phyloP scores from a whole-genome alignment of 495 filamentous ascomycete genomes.

The Penicillium soppii region DNA sequence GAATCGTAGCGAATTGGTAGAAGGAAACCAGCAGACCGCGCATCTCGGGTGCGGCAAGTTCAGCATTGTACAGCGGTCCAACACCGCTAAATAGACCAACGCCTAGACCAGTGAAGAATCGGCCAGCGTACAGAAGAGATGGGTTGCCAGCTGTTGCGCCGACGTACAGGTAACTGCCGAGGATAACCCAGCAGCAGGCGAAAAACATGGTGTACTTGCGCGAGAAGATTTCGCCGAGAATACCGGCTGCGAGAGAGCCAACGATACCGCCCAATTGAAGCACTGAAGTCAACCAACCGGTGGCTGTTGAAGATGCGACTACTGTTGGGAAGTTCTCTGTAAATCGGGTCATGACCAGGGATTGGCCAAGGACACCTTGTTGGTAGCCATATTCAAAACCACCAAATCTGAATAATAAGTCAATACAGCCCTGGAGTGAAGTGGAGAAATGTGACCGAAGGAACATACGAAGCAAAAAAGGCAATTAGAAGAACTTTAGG shows the following conservation, averaged over 20 bases:
- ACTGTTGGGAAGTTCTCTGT: constrained; percentile 43
- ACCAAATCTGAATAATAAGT: constrained; percentile 28
- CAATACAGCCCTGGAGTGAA: background rate
- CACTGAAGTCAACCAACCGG: constrained; percentile 48
- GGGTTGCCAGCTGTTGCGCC: constrained; percentile 56
- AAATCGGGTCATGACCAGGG: constrained; percentile 43
- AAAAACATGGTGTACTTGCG: constrained; percentile 70
- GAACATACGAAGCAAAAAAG: constrained; percentile 44
- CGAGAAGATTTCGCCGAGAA: constrained; percentile 60
- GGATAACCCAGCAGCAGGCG: constrained; percentile 66
- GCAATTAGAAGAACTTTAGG: constrained; percentile 44
- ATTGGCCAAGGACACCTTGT: constrained; percentile 44
- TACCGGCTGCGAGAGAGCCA: constrained; percentile 59
- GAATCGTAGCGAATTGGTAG: constrained; percentile 82
- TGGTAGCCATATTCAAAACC: constrained; percentile 51
- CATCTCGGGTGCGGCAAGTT: constrained; percentile 73
- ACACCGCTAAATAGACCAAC: constrained; percentile 60
- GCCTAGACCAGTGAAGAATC: constrained; percentile 67
- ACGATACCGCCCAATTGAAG: constrained; percentile 78
- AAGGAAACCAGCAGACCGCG: constrained; percentile 71
- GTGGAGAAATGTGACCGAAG: too few relatives aligned
- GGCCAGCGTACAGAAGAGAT: constrained; percentile 61
- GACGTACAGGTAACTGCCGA: constrained; percentile 53
- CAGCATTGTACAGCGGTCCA: constrained; percentile 69
- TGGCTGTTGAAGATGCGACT: constrained; percentile 37